Evolutionary conservation across 164 flowering plant genomes (phyloP).

Genomic region (Kalanchoe fedtschenkoi): DNA sequence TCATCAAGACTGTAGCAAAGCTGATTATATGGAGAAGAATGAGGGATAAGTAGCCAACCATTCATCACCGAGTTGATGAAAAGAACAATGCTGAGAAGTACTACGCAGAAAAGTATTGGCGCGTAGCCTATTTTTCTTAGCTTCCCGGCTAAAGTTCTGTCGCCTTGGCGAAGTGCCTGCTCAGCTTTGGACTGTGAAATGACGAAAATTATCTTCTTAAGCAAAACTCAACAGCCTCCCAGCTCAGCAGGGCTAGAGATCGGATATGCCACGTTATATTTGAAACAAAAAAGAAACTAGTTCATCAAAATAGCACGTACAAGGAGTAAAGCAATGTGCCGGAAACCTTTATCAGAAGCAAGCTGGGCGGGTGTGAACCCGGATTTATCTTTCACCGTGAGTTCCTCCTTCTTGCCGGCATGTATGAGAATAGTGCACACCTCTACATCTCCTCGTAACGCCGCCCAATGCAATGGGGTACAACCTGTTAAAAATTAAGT

Average conservation of each 20-base stretch:
- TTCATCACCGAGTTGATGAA: constrained; percentile 69
- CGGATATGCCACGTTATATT: neutral
- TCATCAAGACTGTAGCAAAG: neutral
- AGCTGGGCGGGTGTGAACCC: constrained; percentile 77
- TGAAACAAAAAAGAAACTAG: neutral
- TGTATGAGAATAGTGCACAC: constrained; percentile 80
- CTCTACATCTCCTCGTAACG: constrained; percentile 69
- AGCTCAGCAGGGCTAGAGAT: neutral
- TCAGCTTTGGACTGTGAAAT: constrained; percentile 56
- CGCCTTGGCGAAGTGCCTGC: constrained; percentile 28
- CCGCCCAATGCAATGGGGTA: constrained; percentile 97
- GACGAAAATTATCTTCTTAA: neutral
- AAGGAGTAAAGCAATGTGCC: too few relatives aligned
- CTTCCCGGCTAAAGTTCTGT: constrained; percentile 34
- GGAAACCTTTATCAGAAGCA: constrained; percentile 26
- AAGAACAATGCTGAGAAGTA: constrained; percentile 36
- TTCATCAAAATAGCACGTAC: neutral
- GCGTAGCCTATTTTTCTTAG: constrained; percentile 53
- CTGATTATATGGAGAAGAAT: neutral
- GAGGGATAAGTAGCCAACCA: constrained; percentile 28
- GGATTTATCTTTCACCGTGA: constrained; percentile 70
- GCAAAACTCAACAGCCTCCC: neutral
- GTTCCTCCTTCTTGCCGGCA: constrained; percentile 68
- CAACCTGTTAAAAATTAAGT: constrained; percentile 44
- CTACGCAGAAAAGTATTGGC: constrained; percentile 49